These are phyloP conservation scores for Sporothrix dimorphospora DNA, from an alignment of 2,329 filamentous ascomycete genomes.

Conservation along the genomic window DNA sequence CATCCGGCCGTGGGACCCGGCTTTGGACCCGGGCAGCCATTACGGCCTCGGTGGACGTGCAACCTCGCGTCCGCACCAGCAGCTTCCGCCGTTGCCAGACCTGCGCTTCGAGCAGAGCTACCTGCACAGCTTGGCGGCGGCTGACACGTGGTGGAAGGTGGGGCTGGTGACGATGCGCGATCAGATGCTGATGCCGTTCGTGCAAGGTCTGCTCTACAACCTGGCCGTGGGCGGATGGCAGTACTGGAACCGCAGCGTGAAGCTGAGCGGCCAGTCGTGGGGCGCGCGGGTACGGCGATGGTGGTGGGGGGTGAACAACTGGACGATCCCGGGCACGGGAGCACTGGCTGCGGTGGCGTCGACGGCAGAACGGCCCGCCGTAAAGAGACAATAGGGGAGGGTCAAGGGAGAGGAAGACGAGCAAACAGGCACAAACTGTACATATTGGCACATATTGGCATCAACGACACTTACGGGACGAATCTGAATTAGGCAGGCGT, in stretches of 20 bases:
- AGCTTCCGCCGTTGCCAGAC: conserved; percentile 74
- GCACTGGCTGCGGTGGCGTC: conserved; percentile 7
- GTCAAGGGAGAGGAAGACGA: background rate
- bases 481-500: background rate
- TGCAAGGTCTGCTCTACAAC: conserved; percentile 89
- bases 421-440: background rate
- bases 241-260: conserved; percentile 80
- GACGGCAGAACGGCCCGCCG: background rate
- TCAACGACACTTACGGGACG: background rate
- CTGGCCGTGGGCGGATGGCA: conserved; percentile 85
- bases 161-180: conserved; percentile 84
- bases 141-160: conserved; percentile 78
- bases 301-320: conserved; percentile 97
- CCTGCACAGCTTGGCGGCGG: conserved; percentile 80
- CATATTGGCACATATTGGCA: conserved; percentile 5
- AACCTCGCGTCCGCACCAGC: conserved; percentile 47
- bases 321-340: conserved; percentile 63
- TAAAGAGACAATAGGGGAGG: background rate
- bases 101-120: conserved; percentile 98
- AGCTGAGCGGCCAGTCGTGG: conserved; percentile 73
- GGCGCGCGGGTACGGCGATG: conserved; percentile 81
- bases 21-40: conserved; percentile 56
- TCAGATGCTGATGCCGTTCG: conserved; percentile 86
- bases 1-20: conserved; percentile 56
- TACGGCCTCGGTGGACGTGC: conserved; percentile 62